Evolutionary conservation across 2,329 filamentous ascomycete genomes (phyloP), one percentile per base, ranked within the genome.

Genomic region (Cladosporium oxysporum): DNA sequence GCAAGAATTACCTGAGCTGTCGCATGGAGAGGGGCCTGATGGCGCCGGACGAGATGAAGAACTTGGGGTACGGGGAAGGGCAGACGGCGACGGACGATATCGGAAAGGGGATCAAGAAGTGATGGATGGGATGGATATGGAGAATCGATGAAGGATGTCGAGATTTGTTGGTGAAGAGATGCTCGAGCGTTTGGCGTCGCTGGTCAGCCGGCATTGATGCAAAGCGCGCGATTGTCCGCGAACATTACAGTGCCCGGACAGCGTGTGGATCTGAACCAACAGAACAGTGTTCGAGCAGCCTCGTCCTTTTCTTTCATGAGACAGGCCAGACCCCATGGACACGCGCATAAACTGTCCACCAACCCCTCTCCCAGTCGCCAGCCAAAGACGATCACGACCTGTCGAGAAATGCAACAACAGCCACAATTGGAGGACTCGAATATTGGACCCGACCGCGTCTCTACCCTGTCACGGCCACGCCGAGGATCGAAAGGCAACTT

Each of bases 11-110:
- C 78, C 83, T 99, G 63, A 83, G 87, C 59, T 99, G 95, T 79
- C 88, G 95, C 58, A 99, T 99, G 95, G 94, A 98, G 72, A 88
- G 89, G 71, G 97, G 98, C 76, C 82, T 99, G 35, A 99, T 99
- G 95, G 93, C 93, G 8, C 92, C 87, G 71, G 95, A 99, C 75
- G 91, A 96, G 67, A 95, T 98, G 79, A 92, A 91, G 79, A 99
- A 99, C 75, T 82, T 99, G 49, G 95, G 95, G 0, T 95, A 96
- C 72, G 81, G 83, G 6, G 83, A 85, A 67, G 84, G 87, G 53
- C 78, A 64, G 64, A 66, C 47, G 31, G 52, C 33, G 31, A 57
- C 58, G 33, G 44, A 50, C 14, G 57, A 59, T 41, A 23, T 59
- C 2, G 57, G 57, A 35, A 59, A 59, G 57, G 57, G 57, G 6